A percentile compares a stretch with the other conserved stretches of the same genome.
Evolutionary conservation across 352 stramenopile genomes (phyloP).

Genomic region (Thalassiosira delicatula): DNA sequence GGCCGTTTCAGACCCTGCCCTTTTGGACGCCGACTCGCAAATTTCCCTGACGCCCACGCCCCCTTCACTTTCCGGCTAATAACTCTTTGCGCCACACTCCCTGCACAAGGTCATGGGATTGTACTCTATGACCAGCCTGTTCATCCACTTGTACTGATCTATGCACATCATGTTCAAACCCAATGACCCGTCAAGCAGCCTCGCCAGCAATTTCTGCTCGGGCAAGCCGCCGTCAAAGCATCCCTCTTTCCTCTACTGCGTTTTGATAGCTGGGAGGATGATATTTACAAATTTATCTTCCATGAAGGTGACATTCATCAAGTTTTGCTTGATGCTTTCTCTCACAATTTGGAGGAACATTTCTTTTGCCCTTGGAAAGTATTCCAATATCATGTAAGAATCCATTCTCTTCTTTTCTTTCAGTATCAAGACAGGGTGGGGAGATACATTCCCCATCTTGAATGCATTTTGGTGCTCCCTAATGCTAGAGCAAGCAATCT

Average conservation of each 20-base stretch:
- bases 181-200: slow-evolving; percentile 12
- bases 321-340: not conserved
- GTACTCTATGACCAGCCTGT: not conserved
- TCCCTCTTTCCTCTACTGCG: not conserved
- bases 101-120: too few species aligned
- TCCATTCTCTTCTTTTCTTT: not conserved
- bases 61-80: slow-evolving; percentile 1
- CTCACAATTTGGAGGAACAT: not conserved
- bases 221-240: slow-evolving; percentile 2
- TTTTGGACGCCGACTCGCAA: slow-evolving; percentile 13
- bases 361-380: slow-evolving; percentile 14
- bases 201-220: slow-evolving; percentile 9
- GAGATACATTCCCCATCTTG: not conserved
- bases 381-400: not conserved
- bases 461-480: not conserved
- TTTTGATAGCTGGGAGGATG: slow-evolving; percentile 1
- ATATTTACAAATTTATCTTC: not conserved
- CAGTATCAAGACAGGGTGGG: not conserved
- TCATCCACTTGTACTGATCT: too few species aligned
- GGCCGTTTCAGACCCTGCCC: slow-evolving; percentile 14
- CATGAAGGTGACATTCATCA: not conserved
- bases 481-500: not conserved
- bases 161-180: too few species aligned
- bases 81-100: too few species aligned
- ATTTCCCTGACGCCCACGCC: slow-evolving; percentile 21